Percentiles rank a stretch among this genome's conserved stretches.
Conservation (phyloP, 371 early-diverging fungal genomes). For the Dinochytrium kinnereticum region DNA sequence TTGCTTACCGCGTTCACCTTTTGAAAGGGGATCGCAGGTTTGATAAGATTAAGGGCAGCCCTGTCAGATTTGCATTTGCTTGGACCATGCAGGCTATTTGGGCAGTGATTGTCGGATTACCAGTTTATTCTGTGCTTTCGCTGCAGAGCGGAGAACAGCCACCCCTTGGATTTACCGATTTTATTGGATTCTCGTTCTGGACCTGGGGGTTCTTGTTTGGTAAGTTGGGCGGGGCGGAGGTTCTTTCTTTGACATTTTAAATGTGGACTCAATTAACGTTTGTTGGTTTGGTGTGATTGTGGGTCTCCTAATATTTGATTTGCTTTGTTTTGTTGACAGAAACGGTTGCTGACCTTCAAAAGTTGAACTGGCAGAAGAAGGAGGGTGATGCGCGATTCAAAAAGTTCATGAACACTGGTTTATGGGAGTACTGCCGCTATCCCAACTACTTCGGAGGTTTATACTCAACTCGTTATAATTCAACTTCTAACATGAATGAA, state of each 20-base stretch:
- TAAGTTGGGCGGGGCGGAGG: background rate
- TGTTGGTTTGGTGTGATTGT: too few relatives aligned
- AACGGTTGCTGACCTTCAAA: constrained; percentile 36
- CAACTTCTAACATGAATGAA: background rate
- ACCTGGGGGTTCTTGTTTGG: constrained; percentile 30
- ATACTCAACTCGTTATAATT: background rate
- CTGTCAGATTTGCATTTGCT: constrained; percentile 21
- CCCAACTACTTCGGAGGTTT: constrained; percentile 39
- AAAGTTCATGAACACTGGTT: constrained; percentile 29
- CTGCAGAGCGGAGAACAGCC: constrained; percentile 14
- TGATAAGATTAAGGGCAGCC: constrained; percentile 40
- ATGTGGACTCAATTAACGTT: too few relatives aligned
- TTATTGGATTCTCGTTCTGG: constrained; percentile 32
- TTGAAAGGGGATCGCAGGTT: constrained; percentile 37
- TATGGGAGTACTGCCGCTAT: constrained; percentile 33
- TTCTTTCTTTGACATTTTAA: background rate
- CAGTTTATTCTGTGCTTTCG: constrained; percentile 19
- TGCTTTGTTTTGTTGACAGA: constrained; percentile 21
- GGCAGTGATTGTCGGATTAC: constrained; percentile 29
- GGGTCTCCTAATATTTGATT: background rate
- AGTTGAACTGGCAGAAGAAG: constrained; percentile 39
- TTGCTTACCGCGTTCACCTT: constrained; percentile 28
- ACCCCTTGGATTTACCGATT: constrained; percentile 9
- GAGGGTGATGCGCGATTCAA: constrained; percentile 23
- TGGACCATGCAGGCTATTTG: constrained; percentile 36